Evolutionary conservation across 768 basidiomycete genomes (phyloP), one percentile per base, ranked within the genome.

Genomic region (Suillus cothurnatus): DNA sequence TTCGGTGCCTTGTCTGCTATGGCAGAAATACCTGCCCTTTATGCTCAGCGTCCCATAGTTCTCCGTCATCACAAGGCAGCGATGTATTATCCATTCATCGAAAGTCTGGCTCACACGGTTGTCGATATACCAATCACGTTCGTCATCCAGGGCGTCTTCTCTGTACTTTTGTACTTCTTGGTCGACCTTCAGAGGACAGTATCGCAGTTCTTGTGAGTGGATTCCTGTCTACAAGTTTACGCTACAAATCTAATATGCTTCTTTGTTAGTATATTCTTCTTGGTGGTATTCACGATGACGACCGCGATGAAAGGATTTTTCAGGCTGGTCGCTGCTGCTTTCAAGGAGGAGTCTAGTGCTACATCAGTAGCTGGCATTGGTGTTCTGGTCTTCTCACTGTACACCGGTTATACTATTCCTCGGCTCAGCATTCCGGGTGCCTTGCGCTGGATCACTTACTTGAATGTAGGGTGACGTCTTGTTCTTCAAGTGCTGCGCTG

Each of bases 261-360:
- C 32, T 32, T 63, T 74, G 12, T 49, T 15, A 90, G 89, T 71
- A 84, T 81, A 28, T 87, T 83, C 73, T 82, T 85, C 72, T 71
- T 93, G 26, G 85, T 88, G 65, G 69, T 87, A n/a, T 81, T 87
- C 61, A 74, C 81, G 4, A 83, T 88, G 65, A 82, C 88, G 39
- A 61, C 93, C 28, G 76, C 87, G 9, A 90, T 94, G 85, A 89
- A 89, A 73, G 87, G 86, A 0, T 88, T 89, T 82, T 96, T 94
- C 83, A 83, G 93, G 32, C 80, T 81, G 0, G 70, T 92, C 14
- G 88, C 88, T 1, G 87, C 90, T 0, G 80, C 81, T 6, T 87
- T 89, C 71, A 80, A 81, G 53, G 79, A 81, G 11, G 84, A 86
- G 61, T 86, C 89, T 0, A 83, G 87, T 0, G 89, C 90, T 8